Base-by-base conservation (phyloP, 805 yeast genomes). In the Candida jianshihensis region DNA sequence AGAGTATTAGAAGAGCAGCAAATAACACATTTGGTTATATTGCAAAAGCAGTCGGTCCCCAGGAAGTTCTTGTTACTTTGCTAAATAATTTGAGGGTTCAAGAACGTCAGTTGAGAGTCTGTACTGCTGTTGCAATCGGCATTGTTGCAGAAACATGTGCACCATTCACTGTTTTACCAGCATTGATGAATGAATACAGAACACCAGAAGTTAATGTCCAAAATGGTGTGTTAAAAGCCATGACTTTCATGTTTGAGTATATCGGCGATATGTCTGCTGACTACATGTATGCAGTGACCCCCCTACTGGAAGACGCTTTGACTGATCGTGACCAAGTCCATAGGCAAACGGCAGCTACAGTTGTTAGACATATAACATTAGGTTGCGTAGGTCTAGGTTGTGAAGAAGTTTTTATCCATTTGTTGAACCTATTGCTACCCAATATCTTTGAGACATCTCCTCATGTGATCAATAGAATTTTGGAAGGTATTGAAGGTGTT, bases 51-150 rank as follows among this genome's bases (percentile, higher is more conserved):
- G 81, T 92, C 33, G 99, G 99, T 0, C 99, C 99, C 0, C 92
- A 86, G 42, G 97, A 92, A 56, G 95, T 92, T 4, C 59, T 92
- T 16, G 89, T 81, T 1, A 81, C 95, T 39, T 63, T 92, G 26
- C 61, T 92, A 38, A 86, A 84, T 48, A 90, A 90, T 48, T 64
- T 92, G 46, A 72, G 85, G 41, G 95, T 89, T 7, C 97, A 90
- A 55, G 97, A 92, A 54, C 83, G 99, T 53, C 99, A 92, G 61
- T 68, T 86, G 29, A 80, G 99, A 53, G 96, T 92, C 8, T 90
- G 96, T 57, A 87, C 97, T 0, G 96, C 98, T 6, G 97, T 92
- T 28, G 99, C 99, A 0, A 85, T 92, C 46, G 98, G 95, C 26
- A 88, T 92, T 47, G 95, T 92, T 8, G 97, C 97, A 0, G 92